Evolutionary conservation across 2,329 filamentous ascomycete species (phyloP), one percentile per base, ranked within the genome.

Genomic region (Trichoderma sp.): DNA sequence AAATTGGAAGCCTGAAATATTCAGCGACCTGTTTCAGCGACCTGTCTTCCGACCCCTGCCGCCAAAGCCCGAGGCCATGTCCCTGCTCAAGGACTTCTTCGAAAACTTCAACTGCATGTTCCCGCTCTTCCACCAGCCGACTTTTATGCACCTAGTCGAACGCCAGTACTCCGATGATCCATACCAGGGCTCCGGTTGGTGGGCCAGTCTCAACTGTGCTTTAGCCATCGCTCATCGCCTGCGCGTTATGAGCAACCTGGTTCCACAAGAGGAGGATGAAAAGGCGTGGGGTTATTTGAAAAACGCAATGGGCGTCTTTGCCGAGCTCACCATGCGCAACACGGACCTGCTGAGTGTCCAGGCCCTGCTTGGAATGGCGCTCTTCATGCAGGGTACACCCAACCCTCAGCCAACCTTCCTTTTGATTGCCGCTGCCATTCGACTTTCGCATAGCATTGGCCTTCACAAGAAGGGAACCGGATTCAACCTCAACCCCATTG

Each of bases 101-200:
- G 94, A 97, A 81, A 98, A 98, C 85, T 98, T 99, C 89, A 99
- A 99, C 86, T 97, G 95, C 90, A 96, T 98, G 90, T 98, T 98
- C 82, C 97, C 97, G 6, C 88, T 99, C 4, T 99, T 98, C 81
- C 97, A 99, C 83, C 95, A 98, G 83, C 95, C 96, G 1, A 98
- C 97, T 0, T 99, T 99, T 82, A 98, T 98, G 95, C 95, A 98
- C 82, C 88, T 98, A 6, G 95, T 98, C 38, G 95, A 98, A 81
- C 92, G 93, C 79, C 96, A 98, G 82, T 99, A 98, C 84, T 97
- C 95, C 0, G 87, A 92, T 67, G 94, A 98, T 79, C 96, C 96
- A 0, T 98, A 98, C 79, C 93, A 97, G 82, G 95, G 96, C 33
- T 97, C 95, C 6, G 97, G 97, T 3, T 99, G 97, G 97, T 99